Percentiles rank a stretch among this genome's conserved stretches.
Conservation (phyloP, 1,284 basidiomycete species). For the Macrocystidia cucumis region DNA sequence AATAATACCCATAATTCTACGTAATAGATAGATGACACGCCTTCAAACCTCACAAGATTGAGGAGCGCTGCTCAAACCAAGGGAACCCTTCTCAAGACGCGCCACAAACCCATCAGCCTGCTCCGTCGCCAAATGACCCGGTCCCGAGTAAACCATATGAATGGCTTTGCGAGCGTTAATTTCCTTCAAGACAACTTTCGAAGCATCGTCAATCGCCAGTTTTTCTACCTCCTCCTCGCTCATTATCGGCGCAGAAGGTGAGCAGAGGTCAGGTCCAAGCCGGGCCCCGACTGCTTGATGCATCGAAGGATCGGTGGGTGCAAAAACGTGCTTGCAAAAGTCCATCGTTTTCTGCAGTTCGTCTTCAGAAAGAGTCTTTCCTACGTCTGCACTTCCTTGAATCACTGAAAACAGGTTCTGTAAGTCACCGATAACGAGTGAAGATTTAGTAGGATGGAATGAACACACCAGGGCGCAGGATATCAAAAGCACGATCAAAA, state of each 20-base stretch:
- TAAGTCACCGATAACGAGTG: not conserved
- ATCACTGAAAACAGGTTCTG: constrained; percentile 27
- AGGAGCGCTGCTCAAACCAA: too few relatives aligned
- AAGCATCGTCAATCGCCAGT: constrained; percentile 8
- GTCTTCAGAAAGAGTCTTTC: constrained; percentile 30
- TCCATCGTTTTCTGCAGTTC: constrained; percentile 29
- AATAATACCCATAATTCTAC: too few relatives aligned
- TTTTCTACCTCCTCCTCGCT: constrained; percentile 8
- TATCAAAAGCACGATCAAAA: constrained; percentile 51
- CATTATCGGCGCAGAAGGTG: constrained; percentile 7
- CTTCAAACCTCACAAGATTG: too few relatives aligned
- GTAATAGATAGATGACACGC: too few relatives aligned
- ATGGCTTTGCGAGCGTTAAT: constrained; percentile 11
- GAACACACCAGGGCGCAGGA: constrained; percentile 35
- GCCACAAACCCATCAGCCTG: constrained; percentile 11
- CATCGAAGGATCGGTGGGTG: constrained; percentile 18
- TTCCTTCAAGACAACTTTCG: constrained; percentile 10
- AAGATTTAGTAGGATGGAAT: not conserved
- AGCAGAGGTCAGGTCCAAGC: constrained; percentile 5
- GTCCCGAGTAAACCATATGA: constrained; percentile 9
- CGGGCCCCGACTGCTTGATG: constrained; percentile 4
- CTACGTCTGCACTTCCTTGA: constrained; percentile 38
- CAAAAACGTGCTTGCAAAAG: constrained; percentile 10
- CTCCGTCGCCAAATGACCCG: constrained; percentile 7
- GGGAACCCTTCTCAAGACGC: constrained; percentile 8